A percentile compares a stretch with the other conserved stretches of the same genome.
Conservation (phyloP, 2,329 filamentous ascomycete species). For the Cercospora zeae-maydis region DNA sequence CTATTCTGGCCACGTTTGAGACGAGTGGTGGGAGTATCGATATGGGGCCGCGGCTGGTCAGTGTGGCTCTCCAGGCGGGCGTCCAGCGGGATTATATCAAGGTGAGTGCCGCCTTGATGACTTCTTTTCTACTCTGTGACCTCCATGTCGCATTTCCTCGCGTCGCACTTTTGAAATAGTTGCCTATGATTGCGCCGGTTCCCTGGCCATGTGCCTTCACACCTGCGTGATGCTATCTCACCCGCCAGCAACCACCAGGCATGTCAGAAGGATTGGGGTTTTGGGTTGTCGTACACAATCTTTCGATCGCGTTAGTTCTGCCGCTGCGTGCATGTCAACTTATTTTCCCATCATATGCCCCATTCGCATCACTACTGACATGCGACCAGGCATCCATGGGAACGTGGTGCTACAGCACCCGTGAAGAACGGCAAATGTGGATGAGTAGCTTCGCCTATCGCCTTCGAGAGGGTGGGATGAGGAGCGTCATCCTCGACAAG, state of each 20-base stretch:
- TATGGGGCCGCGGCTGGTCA: slow-evolving; percentile 32
- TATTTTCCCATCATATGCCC: neutral
- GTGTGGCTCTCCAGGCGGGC: slow-evolving; percentile 40
- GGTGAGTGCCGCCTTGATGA: neutral
- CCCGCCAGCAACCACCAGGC: neutral
- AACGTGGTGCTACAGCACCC: slow-evolving; percentile 44
- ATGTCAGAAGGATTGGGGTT: neutral
- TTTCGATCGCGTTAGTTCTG: neutral
- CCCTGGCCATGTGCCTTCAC: neutral
- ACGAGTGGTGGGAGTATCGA: slow-evolving; percentile 27
- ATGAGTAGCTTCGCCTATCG: slow-evolving; percentile 32
- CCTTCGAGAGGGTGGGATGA: slow-evolving; percentile 27
- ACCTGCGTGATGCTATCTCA: neutral
- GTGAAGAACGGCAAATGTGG: slow-evolving; percentile 40
- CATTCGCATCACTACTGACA: neutral
- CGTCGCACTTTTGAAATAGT: no score
- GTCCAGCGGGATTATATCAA: slow-evolving; percentile 39
- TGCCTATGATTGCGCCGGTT: neutral
- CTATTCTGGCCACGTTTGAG: slow-evolving; percentile 36
- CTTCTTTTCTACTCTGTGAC: neutral
- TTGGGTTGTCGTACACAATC: neutral
- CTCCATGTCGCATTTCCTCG: neutral
- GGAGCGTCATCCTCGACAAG: slow-evolving; percentile 37
- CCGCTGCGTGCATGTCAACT: neutral
- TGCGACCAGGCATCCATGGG: slow-evolving; percentile 33